Conservation (phyloP, 108 stramenopile genomes). For the Poteriospumella lacustris region DNA sequence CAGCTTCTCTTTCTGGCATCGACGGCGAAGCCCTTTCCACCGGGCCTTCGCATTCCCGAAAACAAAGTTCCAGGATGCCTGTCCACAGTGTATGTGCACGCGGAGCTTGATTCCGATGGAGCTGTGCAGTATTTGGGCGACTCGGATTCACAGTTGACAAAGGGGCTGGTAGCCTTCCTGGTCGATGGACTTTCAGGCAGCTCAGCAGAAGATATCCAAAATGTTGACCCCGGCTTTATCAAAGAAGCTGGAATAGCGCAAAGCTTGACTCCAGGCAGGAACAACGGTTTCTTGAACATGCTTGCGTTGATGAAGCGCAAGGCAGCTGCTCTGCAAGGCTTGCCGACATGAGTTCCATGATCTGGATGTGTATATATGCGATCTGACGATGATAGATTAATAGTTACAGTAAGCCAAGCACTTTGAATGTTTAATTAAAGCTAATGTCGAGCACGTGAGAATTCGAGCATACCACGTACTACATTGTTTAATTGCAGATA, state of each 20-base stretch:
- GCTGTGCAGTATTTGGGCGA: constrained; percentile 70
- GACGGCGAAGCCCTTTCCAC: constrained; percentile 53
- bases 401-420: too few relatives aligned
- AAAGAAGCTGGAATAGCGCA: constrained; percentile 72
- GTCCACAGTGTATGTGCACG: constrained; percentile 70
- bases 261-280: constrained; percentile 76
- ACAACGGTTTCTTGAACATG: constrained; percentile 98
- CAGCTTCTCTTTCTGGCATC: constrained; percentile 87
- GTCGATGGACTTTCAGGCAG: constrained; percentile 59
- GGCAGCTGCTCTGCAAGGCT: constrained; percentile 37
- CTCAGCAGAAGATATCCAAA: constrained; percentile 47
- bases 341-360: too few relatives aligned
- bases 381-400: too few relatives aligned
- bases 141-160: constrained; percentile 86
- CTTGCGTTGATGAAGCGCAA: constrained; percentile 76
- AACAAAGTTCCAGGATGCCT: constrained; percentile 90
- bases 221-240: constrained; percentile 79
- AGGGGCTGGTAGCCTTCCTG: constrained; percentile 83
- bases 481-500: too few relatives aligned
- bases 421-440: too few relatives aligned
- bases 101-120: constrained; percentile 50
- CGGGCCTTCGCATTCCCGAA: constrained; percentile 53
- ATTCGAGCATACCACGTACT: too few relatives aligned
- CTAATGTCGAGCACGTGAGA: too few relatives aligned
- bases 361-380: too few relatives aligned